Evolutionary conservation across 352 stramenopile species (phyloP), one percentile per base, ranked within the genome.

Genomic region (Pythium insidiosum): DNA sequence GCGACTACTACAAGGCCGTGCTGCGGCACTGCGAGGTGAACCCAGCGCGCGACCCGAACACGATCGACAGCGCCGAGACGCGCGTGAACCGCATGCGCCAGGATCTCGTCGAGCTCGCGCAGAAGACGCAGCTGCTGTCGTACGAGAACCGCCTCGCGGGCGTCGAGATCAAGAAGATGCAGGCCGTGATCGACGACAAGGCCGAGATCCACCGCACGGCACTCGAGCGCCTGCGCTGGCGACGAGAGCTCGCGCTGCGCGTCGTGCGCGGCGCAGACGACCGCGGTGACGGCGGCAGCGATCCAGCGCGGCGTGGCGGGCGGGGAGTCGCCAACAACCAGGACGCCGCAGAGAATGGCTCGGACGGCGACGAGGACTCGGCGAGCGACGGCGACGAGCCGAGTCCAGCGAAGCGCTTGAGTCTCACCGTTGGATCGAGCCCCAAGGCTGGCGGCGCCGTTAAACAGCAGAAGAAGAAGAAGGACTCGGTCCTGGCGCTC

Each of bases 1-100:
- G 76, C 26, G 76, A 91, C 28, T 91, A 91, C 49, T 91, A 91
- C 63, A 80, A 79, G 19, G 43, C 76, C 5, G 85, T 91, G 30
- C 31, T 91, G 30, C 72, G 79, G 2, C 73, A 91, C 47, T 91
- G 79, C 50, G 79, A 91, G 40, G 58, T 87, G 24, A 68, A 84
- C 42, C 76, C 76, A 18, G 76, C 76, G n/a, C 68, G 79, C 6
- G 75, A 88, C 28, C 62, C 76, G 1, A 88, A 87, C n/a, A 74
- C 64, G 25, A 88, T 91, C 38, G 79, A 87, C 43, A 72, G 48
- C 35, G 70, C 74, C 4, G 79, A 91, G 60, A 64, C 52, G 11
- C 54, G 58, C 19, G 73, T 88, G 11, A 58, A 68, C 45, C 76
- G 73, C 16, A 60, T 85, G 39, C 77, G 76, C 30, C 69, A 73